These are phyloP conservation scores for Talaromyces proteolyticus DNA, from an alignment of 495 filamentous ascomycete species.

Conservation along the genomic window DNA sequence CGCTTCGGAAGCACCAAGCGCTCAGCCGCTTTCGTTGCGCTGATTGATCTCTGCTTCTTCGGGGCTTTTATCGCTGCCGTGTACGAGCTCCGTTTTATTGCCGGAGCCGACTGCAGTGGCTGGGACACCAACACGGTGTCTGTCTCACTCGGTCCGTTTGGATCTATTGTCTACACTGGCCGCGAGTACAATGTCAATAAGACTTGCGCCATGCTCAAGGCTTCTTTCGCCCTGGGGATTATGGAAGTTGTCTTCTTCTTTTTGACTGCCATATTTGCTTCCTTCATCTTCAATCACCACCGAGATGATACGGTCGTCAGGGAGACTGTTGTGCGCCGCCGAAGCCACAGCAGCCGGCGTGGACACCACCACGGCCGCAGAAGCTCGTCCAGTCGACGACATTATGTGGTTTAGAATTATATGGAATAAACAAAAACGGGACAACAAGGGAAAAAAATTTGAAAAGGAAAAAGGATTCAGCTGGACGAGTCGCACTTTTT, in stretches of 20 bases:
- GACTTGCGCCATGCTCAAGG: slow-evolving; percentile 84
- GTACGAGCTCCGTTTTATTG: slow-evolving; percentile 67
- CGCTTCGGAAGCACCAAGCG: slow-evolving; percentile 64
- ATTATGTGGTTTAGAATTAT: slow-evolving; percentile 31
- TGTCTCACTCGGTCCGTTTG: slow-evolving; percentile 56
- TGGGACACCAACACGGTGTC: slow-evolving; percentile 44
- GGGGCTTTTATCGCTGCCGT: slow-evolving; percentile 79
- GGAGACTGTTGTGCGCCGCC: slow-evolving; percentile 34
- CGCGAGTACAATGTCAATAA: slow-evolving; percentile 54
- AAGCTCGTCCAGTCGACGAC: slow-evolving; percentile 23
- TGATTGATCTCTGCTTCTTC: slow-evolving; percentile 76
- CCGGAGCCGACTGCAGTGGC: slow-evolving; percentile 56
- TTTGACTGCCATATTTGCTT: slow-evolving; percentile 59
- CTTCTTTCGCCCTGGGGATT: slow-evolving; percentile 78
- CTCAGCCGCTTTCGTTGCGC: slow-evolving; percentile 68
- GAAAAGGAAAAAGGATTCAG: slow-evolving; percentile 2
- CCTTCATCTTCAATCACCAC: slow-evolving; percentile 46
- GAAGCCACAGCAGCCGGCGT: slow-evolving; percentile 36
- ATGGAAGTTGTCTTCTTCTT: slow-evolving; percentile 84
- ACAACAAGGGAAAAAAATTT: not conserved
- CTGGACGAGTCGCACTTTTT: too few species aligned
- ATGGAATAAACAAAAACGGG: not conserved
- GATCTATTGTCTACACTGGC: slow-evolving; percentile 33
- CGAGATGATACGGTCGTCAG: slow-evolving; percentile 28
- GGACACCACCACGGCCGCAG: slow-evolving; percentile 16